A percentile compares a stretch with the other conserved stretches of the same genome.
These are phyloP conservation scores for Recurvomyces mirabilis DNA, from an alignment of 495 filamentous ascomycete species.

Conservation along the genomic window DNA sequence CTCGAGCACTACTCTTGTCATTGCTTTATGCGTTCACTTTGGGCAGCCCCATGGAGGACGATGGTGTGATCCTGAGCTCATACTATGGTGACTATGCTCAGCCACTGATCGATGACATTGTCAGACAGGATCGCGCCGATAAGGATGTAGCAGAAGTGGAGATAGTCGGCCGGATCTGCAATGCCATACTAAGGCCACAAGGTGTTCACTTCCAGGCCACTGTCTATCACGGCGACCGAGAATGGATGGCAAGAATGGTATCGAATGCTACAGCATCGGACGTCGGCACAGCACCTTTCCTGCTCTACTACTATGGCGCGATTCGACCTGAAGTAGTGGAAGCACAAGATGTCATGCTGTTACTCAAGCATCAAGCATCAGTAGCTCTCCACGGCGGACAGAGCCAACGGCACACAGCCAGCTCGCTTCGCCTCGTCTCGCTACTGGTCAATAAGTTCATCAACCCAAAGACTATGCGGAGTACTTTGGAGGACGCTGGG, in stretches of 20 bases:
- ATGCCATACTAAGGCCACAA: constrained; percentile 47
- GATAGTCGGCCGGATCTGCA: constrained; percentile 51
- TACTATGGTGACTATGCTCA: constrained; percentile 55
- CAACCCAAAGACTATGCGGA: constrained; percentile 36
- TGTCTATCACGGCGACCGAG: constrained; percentile 10
- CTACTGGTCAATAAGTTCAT: constrained; percentile 59
- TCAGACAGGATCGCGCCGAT: constrained; percentile 20
- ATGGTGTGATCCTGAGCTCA: constrained; percentile 38
- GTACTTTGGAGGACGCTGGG: constrained; percentile 23
- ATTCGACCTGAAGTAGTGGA: constrained; percentile 36
- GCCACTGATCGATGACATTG: constrained; percentile 23
- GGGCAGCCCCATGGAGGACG: constrained; percentile 31
- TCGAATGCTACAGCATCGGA: neutral
- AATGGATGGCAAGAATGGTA: constrained; percentile 4
- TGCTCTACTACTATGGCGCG: constrained; percentile 32
- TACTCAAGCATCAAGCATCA: constrained; percentile 25
- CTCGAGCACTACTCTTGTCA: constrained; percentile 50
- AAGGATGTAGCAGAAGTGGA: constrained; percentile 47
- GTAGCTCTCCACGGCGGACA: neutral
- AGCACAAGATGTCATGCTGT: constrained; percentile 19
- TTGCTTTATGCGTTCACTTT: constrained; percentile 53
- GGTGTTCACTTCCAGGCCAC: constrained; percentile 40
- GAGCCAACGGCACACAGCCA: neutral
- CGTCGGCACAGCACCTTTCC: constrained; percentile 8
- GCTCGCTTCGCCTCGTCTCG: constrained; percentile 45